phyloP scores from a whole-genome alignment of 352 stramenopile genomes.

The Lagenidium sp. region DNA sequence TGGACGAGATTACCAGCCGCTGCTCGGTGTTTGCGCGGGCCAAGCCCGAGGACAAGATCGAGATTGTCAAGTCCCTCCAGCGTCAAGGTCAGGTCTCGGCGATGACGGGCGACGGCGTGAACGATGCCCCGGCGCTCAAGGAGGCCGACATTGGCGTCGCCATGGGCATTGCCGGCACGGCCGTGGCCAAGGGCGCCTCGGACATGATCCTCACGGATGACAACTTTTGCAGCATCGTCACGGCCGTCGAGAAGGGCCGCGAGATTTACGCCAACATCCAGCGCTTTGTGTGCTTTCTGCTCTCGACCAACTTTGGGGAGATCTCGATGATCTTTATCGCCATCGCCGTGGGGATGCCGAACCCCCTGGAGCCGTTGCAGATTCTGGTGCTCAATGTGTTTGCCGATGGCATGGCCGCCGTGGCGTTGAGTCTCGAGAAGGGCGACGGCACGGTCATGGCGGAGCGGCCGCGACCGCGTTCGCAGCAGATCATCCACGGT shows the following conservation, averaged over 20 bases:
- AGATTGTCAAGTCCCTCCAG: conserved; percentile 92
- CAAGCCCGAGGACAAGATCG: conserved; percentile 94
- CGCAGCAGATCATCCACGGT: conserved; percentile 55
- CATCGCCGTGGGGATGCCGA: conserved; percentile 60
- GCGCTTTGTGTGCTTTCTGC: conserved; percentile 96
- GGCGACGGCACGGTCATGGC: conserved; percentile 62
- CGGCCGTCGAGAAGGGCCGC: conserved; percentile 93
- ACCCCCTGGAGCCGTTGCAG: conserved; percentile 92
- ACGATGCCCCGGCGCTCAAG: conserved; percentile 96
- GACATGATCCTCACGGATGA: conserved; percentile 98
- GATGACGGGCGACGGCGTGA: conserved; percentile 98
- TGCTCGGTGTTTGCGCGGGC: conserved; percentile 91
- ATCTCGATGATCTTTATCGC: conserved; percentile 80
- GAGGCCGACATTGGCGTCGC: conserved; percentile 92
- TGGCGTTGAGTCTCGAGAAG: conserved; percentile 65
- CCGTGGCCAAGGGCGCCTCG: conserved; percentile 96
- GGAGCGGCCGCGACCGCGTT: conserved; percentile 36
- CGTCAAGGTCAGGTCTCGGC: conserved; percentile 75
- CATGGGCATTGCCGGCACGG: conserved; percentile 96
- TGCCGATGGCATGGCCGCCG: conserved; percentile 86
- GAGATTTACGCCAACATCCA: conserved; percentile 97
- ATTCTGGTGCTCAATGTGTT: conserved; percentile 99
- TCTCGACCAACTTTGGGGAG: conserved; percentile 95
- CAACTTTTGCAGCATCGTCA: conserved; percentile 97
- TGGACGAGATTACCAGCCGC: conserved; percentile 80